Evolutionary conservation across 371 early-diverging fungal genomes (phyloP), one percentile per base, ranked within the genome.

Genomic region (Homolaphlyctis polyrhiza): DNA sequence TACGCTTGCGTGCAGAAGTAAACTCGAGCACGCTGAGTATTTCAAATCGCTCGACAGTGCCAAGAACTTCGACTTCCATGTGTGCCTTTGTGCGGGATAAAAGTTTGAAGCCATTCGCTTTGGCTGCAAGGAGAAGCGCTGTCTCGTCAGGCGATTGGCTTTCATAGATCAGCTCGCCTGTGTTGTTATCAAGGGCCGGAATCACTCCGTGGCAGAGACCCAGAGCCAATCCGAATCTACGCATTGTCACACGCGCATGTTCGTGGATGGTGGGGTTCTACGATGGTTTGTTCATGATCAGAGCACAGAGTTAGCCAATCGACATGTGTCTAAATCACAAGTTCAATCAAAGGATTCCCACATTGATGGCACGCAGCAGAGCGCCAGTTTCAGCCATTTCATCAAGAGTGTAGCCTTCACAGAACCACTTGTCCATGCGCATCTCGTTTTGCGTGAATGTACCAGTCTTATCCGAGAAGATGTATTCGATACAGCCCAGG

Each of bases 401-500:
- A 35, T 73, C 71, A 21, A 74, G 51, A 6, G 66, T 54, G 21
- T 63, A 11, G 0, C 72, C 75, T 43, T 62, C 63, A 25, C 77
- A n/a, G n/a, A n/a, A 78, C 75, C 74, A 75, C 35, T 69, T 55
- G 0, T 67, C 55, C 48, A 78, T 80, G 70, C 62, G 78, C 91
- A 90, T 90, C 35, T 90, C 82, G 74, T 99, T 99, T 69, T 89
- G 86, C n/a, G 99, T 99, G 35, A 99, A 78, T 2, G 99, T 98
- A 13, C 98, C 99, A 35, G 99, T 99, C 70, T 98, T 98, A 79
- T 98, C 98, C 28, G 92, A 90, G 70, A 97, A 92, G 13, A 98
- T 86, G 74, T 95, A 97, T 68, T 94, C 92, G 55, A 98, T 89
- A 70, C 93, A n/a, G n/a, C 98, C 82, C 13, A 80, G 62, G 63